Evolutionary conservation across 768 basidiomycete species (phyloP), one percentile per base, ranked within the genome.

Genomic region (Rhizopogon roseolus): DNA sequence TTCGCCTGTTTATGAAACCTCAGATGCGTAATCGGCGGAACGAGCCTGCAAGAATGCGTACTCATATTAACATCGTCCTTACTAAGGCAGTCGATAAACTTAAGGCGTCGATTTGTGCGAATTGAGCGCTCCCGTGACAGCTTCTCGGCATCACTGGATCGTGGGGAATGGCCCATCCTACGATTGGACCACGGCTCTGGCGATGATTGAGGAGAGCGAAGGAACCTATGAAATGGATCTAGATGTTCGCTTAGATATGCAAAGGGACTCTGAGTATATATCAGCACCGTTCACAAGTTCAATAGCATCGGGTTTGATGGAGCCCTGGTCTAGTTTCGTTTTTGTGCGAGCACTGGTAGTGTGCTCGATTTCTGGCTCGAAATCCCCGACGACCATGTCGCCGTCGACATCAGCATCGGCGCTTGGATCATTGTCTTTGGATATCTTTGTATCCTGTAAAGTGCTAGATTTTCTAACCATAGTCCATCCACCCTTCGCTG

Each of bases 41-140:
- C 34, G 13, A 57, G 41, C 46, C 28, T 27, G 54, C 37, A 48
- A 32, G 28, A 32, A 17, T 4, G 19, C 49, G 27, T 19, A 32
- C 28, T 49, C 44, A 97, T 87, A 66, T 93, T 87, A 46, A 95
- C 85, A 59, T 92, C 88, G 51, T 86, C 82, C 54, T 77, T 79
- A 28, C 77, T 78, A 41, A 96, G 71, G 66, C 89, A 93, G 54
- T 89, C 86, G 39, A 90, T 72, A 65, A 96, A 93, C 63, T 92
- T 94, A 56, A 85, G 79, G 50, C 84, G 81, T 59, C 88, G 79
- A 64, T 88, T 90, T 10, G 86, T 83, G 53, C 84, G 81, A 66
- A 92, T 88, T 9, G 90, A 92, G 16, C 81, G 79, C 67, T 90
- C 87, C 19, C 89, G 81, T 64, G 81, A 72, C 16, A 88, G 76